Conservation (phyloP, 345 rosid genomes). For the Toxicodendron radicans region DNA sequence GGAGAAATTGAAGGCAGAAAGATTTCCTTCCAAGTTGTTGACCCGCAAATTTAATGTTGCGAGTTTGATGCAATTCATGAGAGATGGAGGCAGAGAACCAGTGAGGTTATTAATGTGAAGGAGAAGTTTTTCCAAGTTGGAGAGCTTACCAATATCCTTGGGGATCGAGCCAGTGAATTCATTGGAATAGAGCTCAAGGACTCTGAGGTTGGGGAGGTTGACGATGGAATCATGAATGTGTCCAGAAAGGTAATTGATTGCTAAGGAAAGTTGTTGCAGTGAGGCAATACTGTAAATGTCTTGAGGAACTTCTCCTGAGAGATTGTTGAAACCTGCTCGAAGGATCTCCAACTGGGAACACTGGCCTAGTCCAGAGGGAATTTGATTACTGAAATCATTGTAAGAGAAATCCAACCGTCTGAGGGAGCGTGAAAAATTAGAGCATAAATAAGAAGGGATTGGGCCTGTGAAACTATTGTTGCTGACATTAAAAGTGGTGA, state of each 20-base stretch:
- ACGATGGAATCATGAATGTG: background rate
- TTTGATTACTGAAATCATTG: conserved; percentile 2
- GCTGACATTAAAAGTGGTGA: conserved; percentile 13
- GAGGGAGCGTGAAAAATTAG: background rate
- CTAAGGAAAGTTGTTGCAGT: conserved; percentile 5
- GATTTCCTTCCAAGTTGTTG: conserved; percentile 14
- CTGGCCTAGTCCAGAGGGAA: conserved; percentile 9
- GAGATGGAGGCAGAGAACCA: conserved; percentile 16
- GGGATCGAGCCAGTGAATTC: conserved; percentile 13
- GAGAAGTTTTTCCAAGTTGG: background rate
- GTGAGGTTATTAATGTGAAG: conserved; percentile 10
- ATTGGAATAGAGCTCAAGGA: conserved; percentile 14
- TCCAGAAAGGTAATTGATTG: conserved; percentile 13
- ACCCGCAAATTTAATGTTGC: conserved; percentile 4
- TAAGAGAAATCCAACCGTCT: conserved; percentile 16
- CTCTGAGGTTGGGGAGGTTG: conserved; percentile 1
- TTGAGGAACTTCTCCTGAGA: conserved; percentile 8
- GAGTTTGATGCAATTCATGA: conserved; percentile 18
- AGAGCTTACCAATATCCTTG: conserved; percentile 17
- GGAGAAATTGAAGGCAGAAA: conserved; percentile 18
- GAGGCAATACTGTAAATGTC: background rate
- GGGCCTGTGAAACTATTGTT: conserved; percentile 18
- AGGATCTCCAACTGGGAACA: conserved; percentile 10
- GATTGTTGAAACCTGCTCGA: conserved; percentile 22
- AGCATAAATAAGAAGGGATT: background rate